phyloP scores from a whole-genome alignment of 2,329 filamentous ascomycete species.

The Cladophialophora psammophila region DNA sequence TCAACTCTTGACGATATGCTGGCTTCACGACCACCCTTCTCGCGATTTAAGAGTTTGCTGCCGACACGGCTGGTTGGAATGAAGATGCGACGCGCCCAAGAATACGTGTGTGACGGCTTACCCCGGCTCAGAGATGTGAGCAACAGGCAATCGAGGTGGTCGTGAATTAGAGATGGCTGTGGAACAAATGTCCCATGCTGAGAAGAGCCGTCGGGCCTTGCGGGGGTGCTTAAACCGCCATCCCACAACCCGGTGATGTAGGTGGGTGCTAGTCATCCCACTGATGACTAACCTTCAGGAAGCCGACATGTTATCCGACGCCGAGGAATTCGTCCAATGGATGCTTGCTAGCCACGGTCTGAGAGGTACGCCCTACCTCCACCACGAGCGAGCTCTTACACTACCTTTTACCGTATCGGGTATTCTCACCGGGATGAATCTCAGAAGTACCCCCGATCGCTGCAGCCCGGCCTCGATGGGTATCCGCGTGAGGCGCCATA shows the following conservation, averaged over 20 bases:
- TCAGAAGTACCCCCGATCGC: background rate
- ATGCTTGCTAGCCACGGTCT: background rate
- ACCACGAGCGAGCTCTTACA: background rate
- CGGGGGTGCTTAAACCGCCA: background rate
- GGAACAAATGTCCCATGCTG: constrained; percentile 2
- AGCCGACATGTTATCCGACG: background rate
- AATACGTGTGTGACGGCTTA: background rate
- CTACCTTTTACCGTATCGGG: constrained; percentile 17
- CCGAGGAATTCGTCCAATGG: background rate
- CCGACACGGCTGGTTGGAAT: background rate
- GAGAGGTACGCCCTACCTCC: background rate
- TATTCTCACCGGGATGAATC: background rate
- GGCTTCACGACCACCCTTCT: background rate
- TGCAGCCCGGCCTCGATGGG: background rate
- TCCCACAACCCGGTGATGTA: background rate
- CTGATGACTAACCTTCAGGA: background rate
- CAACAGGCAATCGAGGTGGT: background rate
- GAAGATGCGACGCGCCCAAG: background rate
- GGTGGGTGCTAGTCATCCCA: background rate
- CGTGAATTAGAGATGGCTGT: background rate
- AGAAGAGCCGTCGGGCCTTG: background rate
- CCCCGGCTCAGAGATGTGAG: background rate
- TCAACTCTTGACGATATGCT: background rate
- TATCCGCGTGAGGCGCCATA: background rate
- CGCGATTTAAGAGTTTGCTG: background rate